Evolutionary conservation across 306 rosid species (phyloP), one percentile per base, ranked within the genome.

Genomic region (Vachellia pachyceras): DNA sequence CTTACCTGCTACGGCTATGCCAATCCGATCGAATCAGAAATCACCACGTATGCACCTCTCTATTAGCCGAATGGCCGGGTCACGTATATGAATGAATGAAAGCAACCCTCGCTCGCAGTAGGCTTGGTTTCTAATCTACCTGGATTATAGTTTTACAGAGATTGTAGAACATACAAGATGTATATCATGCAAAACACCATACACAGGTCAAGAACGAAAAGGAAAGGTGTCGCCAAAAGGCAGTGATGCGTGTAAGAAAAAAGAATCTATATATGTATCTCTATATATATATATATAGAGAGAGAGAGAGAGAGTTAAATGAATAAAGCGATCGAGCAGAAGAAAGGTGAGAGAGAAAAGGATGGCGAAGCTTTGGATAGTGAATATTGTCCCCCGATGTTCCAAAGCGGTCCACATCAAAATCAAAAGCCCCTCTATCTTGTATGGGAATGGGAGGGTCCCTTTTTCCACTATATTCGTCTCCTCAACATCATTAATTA

Each of bases 371-470:
- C 88, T 73, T 88, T 90, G 86, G 93, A 86, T 79, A 78, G 84
- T 86, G 88, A 90, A 82, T 78, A 74, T 82, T 92, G 98, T 92
- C 97, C 57, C 89, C 88, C 82, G 88, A 91, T 91, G 92, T 94
- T 92, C 97, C 89, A 88, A 83, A 89, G 60, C 86, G 47, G 97
- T 91, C 90, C 81, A 83, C 76, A 85, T 92, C 97, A 91, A 40
- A 76, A 88, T 86, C 84, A 79, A 87, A n/a, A 85, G 49, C 84
- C 87, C 82, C 81, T 80, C 81, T 80, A 66, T 80, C 82, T 79
- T 80, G 29, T 70, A 82, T 80, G 80, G n/a, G n/a, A n/a, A n/a
- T n/a, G n/a, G 82, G 86, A 73, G 87, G 91, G 89, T n/a, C 89
- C 90, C 88, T 79, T 50, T 49, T 84, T 74, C 84, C 90, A 89